Evolutionary conservation across 176 grass and related monocot species (phyloP).

Genomic region (Carex kokanica): DNA sequence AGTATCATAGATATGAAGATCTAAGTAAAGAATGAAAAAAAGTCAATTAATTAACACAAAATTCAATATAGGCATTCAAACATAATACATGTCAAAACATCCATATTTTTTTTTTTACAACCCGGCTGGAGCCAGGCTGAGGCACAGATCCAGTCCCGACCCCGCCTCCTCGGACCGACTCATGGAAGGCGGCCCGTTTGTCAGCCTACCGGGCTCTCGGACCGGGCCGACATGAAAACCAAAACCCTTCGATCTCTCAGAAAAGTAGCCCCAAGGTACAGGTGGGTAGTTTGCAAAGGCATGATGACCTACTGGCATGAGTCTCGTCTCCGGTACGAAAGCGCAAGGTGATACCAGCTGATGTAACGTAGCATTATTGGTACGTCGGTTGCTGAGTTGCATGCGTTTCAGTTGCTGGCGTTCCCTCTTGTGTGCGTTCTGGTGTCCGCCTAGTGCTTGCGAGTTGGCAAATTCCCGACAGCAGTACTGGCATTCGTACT

Average conservation of each 20-base stretch:
- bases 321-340: constrained; percentile 25
- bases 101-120: constrained; percentile 31
- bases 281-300: constrained; percentile 24
- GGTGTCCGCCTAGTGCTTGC: constrained; percentile 55
- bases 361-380: not conserved
- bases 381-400: constrained; percentile 20
- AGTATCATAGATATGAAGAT: not conserved
- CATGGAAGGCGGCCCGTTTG: not conserved
- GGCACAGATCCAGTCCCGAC: constrained; percentile 60
- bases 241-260: constrained; percentile 13
- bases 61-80: constrained; percentile 9
- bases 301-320: constrained; percentile 15
- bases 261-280: constrained; percentile 28
- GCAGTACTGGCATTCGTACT: constrained; percentile 69
- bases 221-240: constrained; percentile 33
- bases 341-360: constrained; percentile 10
- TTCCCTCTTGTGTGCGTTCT: constrained; percentile 72
- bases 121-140: constrained; percentile 62
- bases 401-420: constrained; percentile 54
- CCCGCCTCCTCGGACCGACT: constrained; percentile 32
- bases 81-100: not conserved
- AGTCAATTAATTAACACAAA: constrained; percentile 19
- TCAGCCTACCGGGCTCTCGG: constrained; percentile 10
- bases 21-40: not conserved
- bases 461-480: constrained; percentile 66